Base-by-base conservation (phyloP, 768 basidiomycete genomes). In the Udeniomyces megalosporus region DNA sequence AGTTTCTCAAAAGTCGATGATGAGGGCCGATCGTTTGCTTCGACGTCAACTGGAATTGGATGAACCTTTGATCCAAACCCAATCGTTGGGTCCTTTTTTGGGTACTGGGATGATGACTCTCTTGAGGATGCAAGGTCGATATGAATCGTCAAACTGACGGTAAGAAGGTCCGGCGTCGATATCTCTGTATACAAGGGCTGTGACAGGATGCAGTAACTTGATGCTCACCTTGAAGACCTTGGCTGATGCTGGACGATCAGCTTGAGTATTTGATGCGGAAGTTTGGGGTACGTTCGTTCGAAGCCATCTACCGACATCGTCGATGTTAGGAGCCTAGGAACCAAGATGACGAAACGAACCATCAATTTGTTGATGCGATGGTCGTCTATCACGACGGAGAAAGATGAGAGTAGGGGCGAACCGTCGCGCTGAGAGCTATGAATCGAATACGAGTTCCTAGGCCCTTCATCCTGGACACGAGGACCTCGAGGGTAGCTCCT, bases 401-500 rank as follows among this genome's bases (percentile, higher is more conserved):
- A n/a, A n/a, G n/a, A n/a, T n/a, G n/a, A n/a, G n/a, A n/a, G n/a
- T n/a, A n/a, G n/a, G n/a, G n/a, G 85, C n/a, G n/a, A n/a, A n/a
- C n/a, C 0, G 93, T 96, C 5, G 93, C 93, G 0, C 90, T 93
- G 44, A 96, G 81, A 20, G 95, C 80, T 32, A 95, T 74, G 71
- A 97, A 92, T 7, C 95, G 83, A 28, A 88, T 82, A 2, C 74
- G 71, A 3, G 78, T 77, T 10, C 83, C 84, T 11, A 83, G 79
- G 3, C 81, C 74, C 73, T 86, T 92, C 88, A 97, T 93, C 28
- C 95, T 82, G 3, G 88, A 86, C 49, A 92, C 78, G n/a, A 97
- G 81, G 20, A 93, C 93, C 75, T 99, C 95, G 2, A 99, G 78
- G 1, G 86, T 89, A 59, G 90, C 86, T 22, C 95, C 95, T 35